These are phyloP conservation scores for Cutaneotrichosporon daszewskae DNA, from an alignment of 1,284 basidiomycete species.

Conservation along the genomic window DNA sequence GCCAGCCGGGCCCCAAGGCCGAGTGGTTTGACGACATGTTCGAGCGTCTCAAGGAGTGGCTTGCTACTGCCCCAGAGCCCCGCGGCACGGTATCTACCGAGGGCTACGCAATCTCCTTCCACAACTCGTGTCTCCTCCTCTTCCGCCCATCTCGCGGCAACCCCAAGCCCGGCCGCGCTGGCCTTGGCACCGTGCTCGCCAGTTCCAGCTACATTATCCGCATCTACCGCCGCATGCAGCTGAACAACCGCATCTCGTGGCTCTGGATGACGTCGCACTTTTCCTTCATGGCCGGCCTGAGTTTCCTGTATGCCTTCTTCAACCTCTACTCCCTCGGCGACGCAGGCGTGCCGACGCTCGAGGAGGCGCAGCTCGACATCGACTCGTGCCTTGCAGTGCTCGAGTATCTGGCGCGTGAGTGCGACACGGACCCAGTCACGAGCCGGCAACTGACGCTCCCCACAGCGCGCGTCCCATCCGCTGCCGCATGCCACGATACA, in stretches of 20 bases:
- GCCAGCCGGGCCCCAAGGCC: conserved; percentile 30
- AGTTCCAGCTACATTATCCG: conserved; percentile 49
- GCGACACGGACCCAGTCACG: no score
- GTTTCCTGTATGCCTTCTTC: conserved; percentile 48
- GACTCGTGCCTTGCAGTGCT: conserved; percentile 46
- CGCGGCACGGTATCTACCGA: conserved; percentile 46
- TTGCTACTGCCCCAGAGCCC: conserved; percentile 43
- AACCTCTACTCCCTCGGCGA: conserved; percentile 48
- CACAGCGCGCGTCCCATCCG: conserved; percentile 46
- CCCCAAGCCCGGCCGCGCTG: conserved; percentile 42
- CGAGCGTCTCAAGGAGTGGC: conserved; percentile 45
- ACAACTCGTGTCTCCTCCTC: conserved; percentile 47
- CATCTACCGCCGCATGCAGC: conserved; percentile 47
- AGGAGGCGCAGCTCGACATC: conserved; percentile 47
- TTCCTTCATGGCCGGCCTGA: conserved; percentile 48
- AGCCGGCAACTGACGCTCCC: background rate
- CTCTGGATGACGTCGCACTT: conserved; percentile 48
- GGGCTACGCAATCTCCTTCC: conserved; percentile 48
- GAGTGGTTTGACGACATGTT: conserved; percentile 48
- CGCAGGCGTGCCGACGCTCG: conserved; percentile 40
- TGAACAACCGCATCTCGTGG: conserved; percentile 49
- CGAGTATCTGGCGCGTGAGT: conserved; percentile 47
- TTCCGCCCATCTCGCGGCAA: conserved; percentile 48
- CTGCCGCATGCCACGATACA: conserved; percentile 45
- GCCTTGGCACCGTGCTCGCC: conserved; percentile 44